These are phyloP conservation scores for Penicillium argentinense DNA, from an alignment of 495 filamentous ascomycete genomes.

Conservation along the genomic window DNA sequence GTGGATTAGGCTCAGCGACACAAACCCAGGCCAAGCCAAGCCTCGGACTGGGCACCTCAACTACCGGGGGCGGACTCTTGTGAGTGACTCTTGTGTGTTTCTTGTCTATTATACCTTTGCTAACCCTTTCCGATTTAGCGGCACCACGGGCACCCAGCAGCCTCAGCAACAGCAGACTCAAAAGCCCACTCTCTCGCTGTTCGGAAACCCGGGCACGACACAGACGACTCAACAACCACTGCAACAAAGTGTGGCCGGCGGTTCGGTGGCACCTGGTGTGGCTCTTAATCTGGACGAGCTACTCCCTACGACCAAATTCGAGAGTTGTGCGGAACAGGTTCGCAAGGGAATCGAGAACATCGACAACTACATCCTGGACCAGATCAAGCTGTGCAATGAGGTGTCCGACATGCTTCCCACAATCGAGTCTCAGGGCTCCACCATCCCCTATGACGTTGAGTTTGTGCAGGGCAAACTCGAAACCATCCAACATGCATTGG, in stretches of 20 bases:
- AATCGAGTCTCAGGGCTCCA: slow-evolving; percentile 61
- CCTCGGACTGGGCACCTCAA: slow-evolving; percentile 31
- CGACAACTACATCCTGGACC: slow-evolving; percentile 69
- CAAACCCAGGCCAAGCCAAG: slow-evolving; percentile 40
- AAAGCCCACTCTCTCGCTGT: slow-evolving; percentile 42
- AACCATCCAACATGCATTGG: slow-evolving; percentile 68
- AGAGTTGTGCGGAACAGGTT: slow-evolving; percentile 81
- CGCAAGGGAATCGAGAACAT: slow-evolving; percentile 71
- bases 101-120: too few species aligned
- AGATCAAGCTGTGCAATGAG: slow-evolving; percentile 58
- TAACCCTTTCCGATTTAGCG: neutral
- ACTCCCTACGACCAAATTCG: slow-evolving; percentile 82
- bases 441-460: slow-evolving; percentile 71
- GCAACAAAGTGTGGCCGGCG: slow-evolving; percentile 42
- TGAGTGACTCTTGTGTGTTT: slow-evolving; percentile 32
- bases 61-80: slow-evolving; percentile 47
- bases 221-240: slow-evolving; percentile 44
- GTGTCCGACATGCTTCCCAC: slow-evolving; percentile 50
- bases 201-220: slow-evolving; percentile 33
- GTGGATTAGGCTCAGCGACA: slow-evolving; percentile 30
- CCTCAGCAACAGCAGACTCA: slow-evolving; percentile 38
- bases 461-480: slow-evolving; percentile 72
- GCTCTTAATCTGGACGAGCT: slow-evolving; percentile 75
- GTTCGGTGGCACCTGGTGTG: slow-evolving; percentile 60
- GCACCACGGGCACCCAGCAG: slow-evolving; percentile 16